phyloP scores from a whole-genome alignment of 2,329 filamentous ascomycete species.

The Dactylellina sp. region DNA sequence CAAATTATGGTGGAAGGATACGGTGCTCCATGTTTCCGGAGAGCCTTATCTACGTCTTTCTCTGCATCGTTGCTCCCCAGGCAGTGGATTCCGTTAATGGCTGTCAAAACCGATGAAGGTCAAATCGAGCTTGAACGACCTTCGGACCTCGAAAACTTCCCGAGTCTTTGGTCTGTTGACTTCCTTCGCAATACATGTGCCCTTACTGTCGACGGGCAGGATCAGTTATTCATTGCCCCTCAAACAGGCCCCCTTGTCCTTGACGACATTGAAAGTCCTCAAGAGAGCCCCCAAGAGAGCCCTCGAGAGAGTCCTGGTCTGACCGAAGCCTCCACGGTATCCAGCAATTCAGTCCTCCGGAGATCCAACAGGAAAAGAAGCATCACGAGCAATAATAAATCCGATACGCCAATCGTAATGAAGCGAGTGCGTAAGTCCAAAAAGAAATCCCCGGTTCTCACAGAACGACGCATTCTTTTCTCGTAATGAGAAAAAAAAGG shows the following conservation, averaged over 20 bases:
- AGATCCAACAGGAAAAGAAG: slow-evolving; percentile 50
- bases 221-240: slow-evolving; percentile 48
- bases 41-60: slow-evolving; percentile 28
- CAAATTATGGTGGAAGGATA: slow-evolving; percentile 36
- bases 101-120: slow-evolving; percentile 24
- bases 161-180: slow-evolving; percentile 43
- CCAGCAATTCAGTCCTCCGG: slow-evolving; percentile 44
- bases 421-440: slow-evolving; percentile 43
- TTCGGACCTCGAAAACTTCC: slow-evolving; percentile 37
- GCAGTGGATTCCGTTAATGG: slow-evolving; percentile 46
- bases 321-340: slow-evolving; percentile 50
- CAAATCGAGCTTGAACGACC: slow-evolving; percentile 41
- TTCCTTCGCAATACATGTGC: slow-evolving; percentile 50
- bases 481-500: slow-evolving; percentile 31
- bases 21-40: slow-evolving; percentile 25
- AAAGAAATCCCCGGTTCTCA: background rate
- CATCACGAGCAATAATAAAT: slow-evolving; percentile 45
- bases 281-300: slow-evolving; percentile 43
- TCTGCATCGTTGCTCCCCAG: slow-evolving; percentile 37
- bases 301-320: slow-evolving; percentile 50
- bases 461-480: slow-evolving; percentile 35
- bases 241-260: slow-evolving; percentile 32
- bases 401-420: slow-evolving; percentile 45
- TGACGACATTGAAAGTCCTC: slow-evolving; percentile 46
- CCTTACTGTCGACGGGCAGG: slow-evolving; percentile 16